Percentiles rank a stretch among this genome's conserved stretches.
Conservation (phyloP, 495 filamentous ascomycete species). For the Astrocystis sublimbata region DNA sequence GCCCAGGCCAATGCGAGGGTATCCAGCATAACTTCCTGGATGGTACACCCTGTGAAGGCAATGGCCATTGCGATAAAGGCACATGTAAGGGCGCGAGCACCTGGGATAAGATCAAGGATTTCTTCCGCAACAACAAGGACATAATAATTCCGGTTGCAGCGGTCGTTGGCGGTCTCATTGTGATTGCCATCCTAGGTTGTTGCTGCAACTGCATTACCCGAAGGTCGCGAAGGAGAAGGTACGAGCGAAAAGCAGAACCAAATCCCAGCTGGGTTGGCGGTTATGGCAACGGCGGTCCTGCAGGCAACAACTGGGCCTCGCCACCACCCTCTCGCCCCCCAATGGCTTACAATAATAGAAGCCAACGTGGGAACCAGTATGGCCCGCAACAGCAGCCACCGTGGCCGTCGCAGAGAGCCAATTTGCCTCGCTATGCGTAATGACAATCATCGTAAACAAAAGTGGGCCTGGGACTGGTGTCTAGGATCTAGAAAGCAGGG, state of each 20-base stretch:
- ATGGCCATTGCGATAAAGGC: constrained; percentile 76
- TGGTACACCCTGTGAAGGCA: constrained; percentile 82
- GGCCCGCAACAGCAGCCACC: constrained; percentile 18
- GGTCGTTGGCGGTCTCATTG: constrained; percentile 66
- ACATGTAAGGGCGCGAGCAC: constrained; percentile 65
- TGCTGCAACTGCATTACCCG: constrained; percentile 57
- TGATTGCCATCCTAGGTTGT: constrained; percentile 63
- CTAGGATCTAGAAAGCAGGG: constrained; percentile 17
- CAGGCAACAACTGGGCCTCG: constrained; percentile 18
- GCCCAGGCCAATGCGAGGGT: constrained; percentile 62
- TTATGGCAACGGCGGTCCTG: neutral
- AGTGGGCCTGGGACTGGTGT: constrained; percentile 23
- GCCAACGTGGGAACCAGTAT: constrained; percentile 1
- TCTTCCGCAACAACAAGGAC: constrained; percentile 69
- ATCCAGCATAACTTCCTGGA: constrained; percentile 94
- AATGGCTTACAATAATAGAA: constrained; percentile 8
- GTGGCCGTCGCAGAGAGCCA: constrained; percentile 19
- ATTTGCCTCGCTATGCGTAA: constrained; percentile 30
- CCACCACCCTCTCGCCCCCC: constrained; percentile 16
- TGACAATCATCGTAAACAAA: neutral
- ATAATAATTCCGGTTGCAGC: constrained; percentile 73
- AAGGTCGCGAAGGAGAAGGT: constrained; percentile 26
- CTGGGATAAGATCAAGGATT: constrained; percentile 60
- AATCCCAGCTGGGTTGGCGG: constrained; percentile 32
- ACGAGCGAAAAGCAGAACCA: constrained; percentile 24